A percentile compares a stretch with the other conserved stretches of the same genome.
These are phyloP conservation scores for Ustilago curta DNA, from an alignment of 1,284 basidiomycete genomes.

Conservation along the genomic window DNA sequence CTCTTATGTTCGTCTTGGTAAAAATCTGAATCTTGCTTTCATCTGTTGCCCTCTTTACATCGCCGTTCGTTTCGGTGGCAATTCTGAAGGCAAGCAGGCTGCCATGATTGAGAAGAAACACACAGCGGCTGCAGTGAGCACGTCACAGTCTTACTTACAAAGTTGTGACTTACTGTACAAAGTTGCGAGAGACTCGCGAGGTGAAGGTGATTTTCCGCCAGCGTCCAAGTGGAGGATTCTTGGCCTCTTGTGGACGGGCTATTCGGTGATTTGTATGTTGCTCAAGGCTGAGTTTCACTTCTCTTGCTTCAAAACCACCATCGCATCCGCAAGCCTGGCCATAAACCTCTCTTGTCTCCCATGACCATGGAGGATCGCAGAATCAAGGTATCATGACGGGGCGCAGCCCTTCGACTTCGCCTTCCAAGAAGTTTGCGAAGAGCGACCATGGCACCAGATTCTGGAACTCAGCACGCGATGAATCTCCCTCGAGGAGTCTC, in stretches of 20 bases:
- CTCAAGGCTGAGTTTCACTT: conserved; percentile 5
- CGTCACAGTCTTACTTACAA: background rate
- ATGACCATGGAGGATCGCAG: conserved; percentile 13
- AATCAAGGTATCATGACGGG: conserved; percentile 35
- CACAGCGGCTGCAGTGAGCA: too few species aligned
- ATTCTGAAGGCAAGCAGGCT: too few species aligned
- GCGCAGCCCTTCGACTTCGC: conserved; percentile 33
- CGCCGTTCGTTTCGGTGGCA: background rate
- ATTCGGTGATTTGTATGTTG: background rate
- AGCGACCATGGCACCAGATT: conserved; percentile 3
- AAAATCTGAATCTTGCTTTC: conserved; percentile 12
- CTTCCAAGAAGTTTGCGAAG: conserved; percentile 13
- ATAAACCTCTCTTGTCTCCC: background rate
- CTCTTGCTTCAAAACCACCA: background rate
- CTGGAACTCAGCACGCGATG: background rate
- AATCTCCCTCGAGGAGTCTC: background rate
- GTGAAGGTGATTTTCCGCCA: background rate
- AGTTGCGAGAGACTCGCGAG: background rate
- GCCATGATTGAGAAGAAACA: too few species aligned
- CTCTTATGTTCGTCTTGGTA: background rate
- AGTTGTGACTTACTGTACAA: background rate
- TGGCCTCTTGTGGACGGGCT: conserved; percentile 10
- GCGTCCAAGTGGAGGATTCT: conserved; percentile 26
- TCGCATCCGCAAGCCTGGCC: background rate
- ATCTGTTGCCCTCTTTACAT: background rate